Percentiles rank a stretch among this genome's conserved stretches.
phyloP scores from a whole-genome alignment of 225 moss, liverwort and hornwort genomes.

The Thuidium tamariscinum region DNA sequence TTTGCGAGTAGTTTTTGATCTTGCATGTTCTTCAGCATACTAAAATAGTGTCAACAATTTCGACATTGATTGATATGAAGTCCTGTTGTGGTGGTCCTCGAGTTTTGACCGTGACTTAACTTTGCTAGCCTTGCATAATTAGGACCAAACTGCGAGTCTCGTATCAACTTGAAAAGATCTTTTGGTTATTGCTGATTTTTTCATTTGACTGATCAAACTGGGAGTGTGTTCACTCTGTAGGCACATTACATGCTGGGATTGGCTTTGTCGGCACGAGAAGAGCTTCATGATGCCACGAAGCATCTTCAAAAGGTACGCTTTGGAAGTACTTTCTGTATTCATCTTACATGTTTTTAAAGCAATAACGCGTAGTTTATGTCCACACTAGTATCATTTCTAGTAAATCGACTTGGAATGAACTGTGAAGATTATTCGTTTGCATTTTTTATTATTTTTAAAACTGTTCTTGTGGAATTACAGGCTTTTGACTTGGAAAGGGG shows the following conservation, averaged over 20 bases:
- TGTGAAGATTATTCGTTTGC: neutral
- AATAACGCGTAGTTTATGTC: neutral
- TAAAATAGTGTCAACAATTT: neutral
- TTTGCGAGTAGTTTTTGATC: neutral
- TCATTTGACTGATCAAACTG: neutral
- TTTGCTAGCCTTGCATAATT: neutral
- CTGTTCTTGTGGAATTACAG: neutral
- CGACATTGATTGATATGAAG: neutral
- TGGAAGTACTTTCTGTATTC: neutral
- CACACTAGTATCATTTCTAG: neutral
- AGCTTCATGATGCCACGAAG: conserved; percentile 58
- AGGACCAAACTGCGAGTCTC: neutral
- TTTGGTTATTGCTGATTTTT: neutral
- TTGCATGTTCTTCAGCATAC: neutral
- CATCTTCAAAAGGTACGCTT: conserved; percentile 72
- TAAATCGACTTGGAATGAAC: neutral
- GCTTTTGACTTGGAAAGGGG: conserved; percentile 71
- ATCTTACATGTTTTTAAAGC: neutral
- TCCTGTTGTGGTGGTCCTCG: neutral
- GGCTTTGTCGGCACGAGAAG: conserved; percentile 50
- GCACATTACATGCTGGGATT: conserved; percentile 90
- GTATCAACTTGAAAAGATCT: neutral
- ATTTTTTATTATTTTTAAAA: no score
- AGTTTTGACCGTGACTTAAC: neutral
- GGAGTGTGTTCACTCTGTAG: conserved; percentile 21